A percentile compares a stretch with the other conserved stretches of the same genome.
These are phyloP conservation scores for Leucocoprinus birnbaumii DNA, from an alignment of 768 basidiomycete species.

Conservation along the genomic window DNA sequence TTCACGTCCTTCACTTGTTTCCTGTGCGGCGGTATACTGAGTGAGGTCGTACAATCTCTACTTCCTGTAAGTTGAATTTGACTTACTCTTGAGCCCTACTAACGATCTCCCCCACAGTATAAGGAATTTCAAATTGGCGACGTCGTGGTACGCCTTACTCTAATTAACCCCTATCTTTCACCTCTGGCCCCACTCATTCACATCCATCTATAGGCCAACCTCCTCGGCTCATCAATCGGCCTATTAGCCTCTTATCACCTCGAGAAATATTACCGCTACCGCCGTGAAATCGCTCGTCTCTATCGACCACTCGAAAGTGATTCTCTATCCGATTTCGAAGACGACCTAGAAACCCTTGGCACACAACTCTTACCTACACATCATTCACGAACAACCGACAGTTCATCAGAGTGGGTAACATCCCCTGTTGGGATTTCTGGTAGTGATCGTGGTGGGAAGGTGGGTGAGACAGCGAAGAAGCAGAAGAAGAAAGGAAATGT, in stretches of 20 bases:
- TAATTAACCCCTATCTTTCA: slow-evolving; percentile 4
- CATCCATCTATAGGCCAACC: slow-evolving; percentile 59
- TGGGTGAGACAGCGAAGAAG: neutral
- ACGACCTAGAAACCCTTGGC: slow-evolving; percentile 28
- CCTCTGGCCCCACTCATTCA: slow-evolving; percentile 1
- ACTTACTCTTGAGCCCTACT: neutral
- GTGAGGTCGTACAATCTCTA: slow-evolving; percentile 78
- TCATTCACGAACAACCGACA: neutral
- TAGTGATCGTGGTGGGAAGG: neutral
- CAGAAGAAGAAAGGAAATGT: slow-evolving; percentile 12
- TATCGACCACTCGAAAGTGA: slow-evolving; percentile 69
- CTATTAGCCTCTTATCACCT: slow-evolving; percentile 63
- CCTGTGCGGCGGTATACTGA: slow-evolving; percentile 77
- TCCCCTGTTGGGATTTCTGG: neutral
- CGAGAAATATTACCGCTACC: slow-evolving; percentile 73
- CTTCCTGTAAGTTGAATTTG: slow-evolving; percentile 52
- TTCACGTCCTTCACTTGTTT: slow-evolving; percentile 70
- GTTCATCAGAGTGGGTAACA: neutral
- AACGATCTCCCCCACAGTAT: slow-evolving; percentile 36
- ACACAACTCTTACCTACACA: slow-evolving; percentile 11
- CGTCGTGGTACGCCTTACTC: slow-evolving; percentile 46
- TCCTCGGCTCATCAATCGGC: slow-evolving; percentile 70
- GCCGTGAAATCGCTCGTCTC: slow-evolving; percentile 78
- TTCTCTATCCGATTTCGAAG: slow-evolving; percentile 48
- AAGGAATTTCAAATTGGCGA: slow-evolving; percentile 75